Evolutionary conservation across 75 land plant species (phyloP), one percentile per base, ranked within the genome.

Genomic region (Selaginella moellendorffii): DNA sequence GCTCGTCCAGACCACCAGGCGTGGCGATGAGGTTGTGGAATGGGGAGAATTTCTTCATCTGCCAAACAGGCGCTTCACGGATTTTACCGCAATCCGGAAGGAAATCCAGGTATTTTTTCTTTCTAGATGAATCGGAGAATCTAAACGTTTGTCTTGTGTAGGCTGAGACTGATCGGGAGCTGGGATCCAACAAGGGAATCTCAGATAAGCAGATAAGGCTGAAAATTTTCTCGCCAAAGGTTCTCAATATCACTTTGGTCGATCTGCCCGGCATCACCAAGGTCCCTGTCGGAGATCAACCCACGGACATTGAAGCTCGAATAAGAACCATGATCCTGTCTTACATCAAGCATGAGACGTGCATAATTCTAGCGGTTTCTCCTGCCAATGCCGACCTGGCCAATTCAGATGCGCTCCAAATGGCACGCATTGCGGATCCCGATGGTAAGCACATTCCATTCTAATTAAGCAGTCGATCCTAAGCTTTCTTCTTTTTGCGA

Each of bases 371-470:
- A 12, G 96, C 87, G 53, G 91, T 90, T 56, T 82, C 92, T 17
- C 92, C 91, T 54, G 91, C 96, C 53, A 90, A 90, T 83, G 73
- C 96, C 61, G 96, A 90, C 66, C 63, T 90, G 27, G 87, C 96
- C 30, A 90, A 86, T 74, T 90, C 91, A 28, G 91, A 90, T 87
- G 96, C 96, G 36, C 85, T 90, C 65, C 96, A 90, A 68, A 86
- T 90, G 80, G 96, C 96, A 26, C 76, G 92, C 63, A 73, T 71
- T 68, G 96, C 96, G 62, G 91, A 90, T 87, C 92, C 87, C 24
- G 83, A 83, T 74, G 96, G 96, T 90, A 74, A 54, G 64, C 24
- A 5, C 28, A 1, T 5, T 2, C 59, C 18, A 20, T 54, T 63
- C 66, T 0, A 8, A 29, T 64, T 64, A 0, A 17, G 30, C 51